Conservation (phyloP, 2,329 filamentous ascomycete genomes). For the Sclerotinia spermophila region DNA sequence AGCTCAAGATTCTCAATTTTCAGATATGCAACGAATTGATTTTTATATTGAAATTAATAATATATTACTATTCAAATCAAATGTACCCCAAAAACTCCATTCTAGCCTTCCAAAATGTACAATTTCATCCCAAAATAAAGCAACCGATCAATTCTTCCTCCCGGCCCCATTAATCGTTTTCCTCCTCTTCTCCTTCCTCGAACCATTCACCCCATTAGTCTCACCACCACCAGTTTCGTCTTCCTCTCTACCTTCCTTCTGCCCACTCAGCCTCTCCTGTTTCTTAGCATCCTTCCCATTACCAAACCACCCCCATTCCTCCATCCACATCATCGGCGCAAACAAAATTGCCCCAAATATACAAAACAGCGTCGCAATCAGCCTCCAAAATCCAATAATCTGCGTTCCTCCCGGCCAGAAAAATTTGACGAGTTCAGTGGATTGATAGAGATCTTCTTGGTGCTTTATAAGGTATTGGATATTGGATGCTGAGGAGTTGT, state of each 20-base stretch:
- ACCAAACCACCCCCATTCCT: slow-evolving; percentile 40
- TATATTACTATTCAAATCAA: not conserved
- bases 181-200: not conserved
- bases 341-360: slow-evolving; percentile 52
- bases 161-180: not conserved
- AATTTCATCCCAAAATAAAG: not conserved
- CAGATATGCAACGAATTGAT: not conserved
- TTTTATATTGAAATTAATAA: not conserved
- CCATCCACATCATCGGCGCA: slow-evolving; percentile 49
- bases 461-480: slow-evolving; percentile 65
- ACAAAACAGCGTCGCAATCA: slow-evolving; percentile 57
- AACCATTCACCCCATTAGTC: not conserved
- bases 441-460: slow-evolving; percentile 81
- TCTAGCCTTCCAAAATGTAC: too few species aligned
- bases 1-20: not conserved
- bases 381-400: slow-evolving; percentile 52
- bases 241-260: not conserved
- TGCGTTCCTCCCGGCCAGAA: slow-evolving; percentile 57
- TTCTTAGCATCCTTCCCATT: not conserved
- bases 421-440: slow-evolving; percentile 72
- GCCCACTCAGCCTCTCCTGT: too few species aligned
- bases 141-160: not conserved
- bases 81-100: not conserved
- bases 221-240: not conserved
- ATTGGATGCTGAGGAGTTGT: not conserved